These are phyloP conservation scores for Trichoderma sp. DNA, from an alignment of 2,329 filamentous ascomycete genomes.

Conservation along the genomic window DNA sequence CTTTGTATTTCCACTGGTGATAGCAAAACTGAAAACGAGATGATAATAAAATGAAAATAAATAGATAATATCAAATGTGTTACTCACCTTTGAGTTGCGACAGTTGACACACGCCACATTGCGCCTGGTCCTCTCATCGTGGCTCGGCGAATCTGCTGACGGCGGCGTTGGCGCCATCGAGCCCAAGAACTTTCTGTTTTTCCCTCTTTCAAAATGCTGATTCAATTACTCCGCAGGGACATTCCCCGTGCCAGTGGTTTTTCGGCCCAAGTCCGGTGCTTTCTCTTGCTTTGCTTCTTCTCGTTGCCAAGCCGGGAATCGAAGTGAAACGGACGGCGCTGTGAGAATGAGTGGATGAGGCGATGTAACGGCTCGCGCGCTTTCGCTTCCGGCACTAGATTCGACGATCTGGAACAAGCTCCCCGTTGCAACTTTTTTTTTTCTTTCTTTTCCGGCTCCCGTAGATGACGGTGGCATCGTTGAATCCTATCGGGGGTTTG, in stretches of 20 bases:
- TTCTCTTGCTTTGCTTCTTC: not conserved
- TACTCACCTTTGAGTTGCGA: constrained; percentile 41
- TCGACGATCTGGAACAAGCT: not conserved
- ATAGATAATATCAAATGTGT: no score
- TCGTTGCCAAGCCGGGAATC: not conserved
- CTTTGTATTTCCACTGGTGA: not conserved
- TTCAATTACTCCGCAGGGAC: not conserved
- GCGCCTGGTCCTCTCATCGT: constrained; percentile 35
- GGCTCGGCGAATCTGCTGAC: constrained; percentile 27
- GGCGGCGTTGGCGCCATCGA: constrained; percentile 34
- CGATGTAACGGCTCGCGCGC: not conserved
- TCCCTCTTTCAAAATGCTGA: not conserved
- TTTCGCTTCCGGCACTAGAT: not conserved
- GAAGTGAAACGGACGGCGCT: not conserved
- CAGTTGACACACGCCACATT: constrained; percentile 41
- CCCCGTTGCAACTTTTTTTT: not conserved
- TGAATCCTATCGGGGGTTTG: not conserved
- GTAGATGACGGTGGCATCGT: not conserved
- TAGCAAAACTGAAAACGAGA: not conserved
- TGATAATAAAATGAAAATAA: not conserved
- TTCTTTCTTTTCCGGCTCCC: not conserved
- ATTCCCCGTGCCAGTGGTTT: not conserved
- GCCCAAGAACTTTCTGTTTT: not conserved
- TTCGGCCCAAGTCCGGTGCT: not conserved
- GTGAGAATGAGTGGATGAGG: not conserved